Evolutionary conservation across 2,329 filamentous ascomycete species (phyloP).

Genomic region (Pseudogymnoascus sp.): DNA sequence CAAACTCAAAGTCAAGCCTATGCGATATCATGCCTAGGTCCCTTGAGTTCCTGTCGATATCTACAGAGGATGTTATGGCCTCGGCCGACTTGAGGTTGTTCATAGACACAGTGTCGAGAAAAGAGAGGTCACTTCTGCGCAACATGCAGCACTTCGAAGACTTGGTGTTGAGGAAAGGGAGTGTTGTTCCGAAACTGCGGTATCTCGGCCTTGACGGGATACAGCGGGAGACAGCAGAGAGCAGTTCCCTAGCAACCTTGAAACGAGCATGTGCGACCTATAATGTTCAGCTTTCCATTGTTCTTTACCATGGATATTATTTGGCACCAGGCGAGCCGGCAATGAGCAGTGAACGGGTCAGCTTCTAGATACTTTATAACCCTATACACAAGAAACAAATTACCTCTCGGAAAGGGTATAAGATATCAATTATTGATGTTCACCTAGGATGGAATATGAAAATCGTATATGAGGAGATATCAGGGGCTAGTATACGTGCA

Average conservation of each 20-base stretch:
- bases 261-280: not conserved
- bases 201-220: not conserved
- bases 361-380: not conserved
- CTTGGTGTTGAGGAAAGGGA: not conserved
- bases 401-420: not conserved
- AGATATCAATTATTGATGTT: not conserved
- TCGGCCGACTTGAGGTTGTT: not conserved
- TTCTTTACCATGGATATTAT: not conserved
- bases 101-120: not conserved
- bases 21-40: not conserved
- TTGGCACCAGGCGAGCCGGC: not conserved
- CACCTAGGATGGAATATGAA: not conserved
- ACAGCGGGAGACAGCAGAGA: not conserved
- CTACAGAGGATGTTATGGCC: not conserved
- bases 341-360: not conserved
- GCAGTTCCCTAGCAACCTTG: not conserved
- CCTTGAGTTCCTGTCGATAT: not conserved
- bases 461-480: not conserved
- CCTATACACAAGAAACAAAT: not conserved
- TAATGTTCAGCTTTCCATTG: not conserved
- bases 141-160: not conserved
- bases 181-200: not conserved
- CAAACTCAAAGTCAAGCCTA: not conserved
- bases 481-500: no score
- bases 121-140: not conserved